Conservation (phyloP, 176 grass and related monocot species). For the Ampelocalamus luodianensis region DNA sequence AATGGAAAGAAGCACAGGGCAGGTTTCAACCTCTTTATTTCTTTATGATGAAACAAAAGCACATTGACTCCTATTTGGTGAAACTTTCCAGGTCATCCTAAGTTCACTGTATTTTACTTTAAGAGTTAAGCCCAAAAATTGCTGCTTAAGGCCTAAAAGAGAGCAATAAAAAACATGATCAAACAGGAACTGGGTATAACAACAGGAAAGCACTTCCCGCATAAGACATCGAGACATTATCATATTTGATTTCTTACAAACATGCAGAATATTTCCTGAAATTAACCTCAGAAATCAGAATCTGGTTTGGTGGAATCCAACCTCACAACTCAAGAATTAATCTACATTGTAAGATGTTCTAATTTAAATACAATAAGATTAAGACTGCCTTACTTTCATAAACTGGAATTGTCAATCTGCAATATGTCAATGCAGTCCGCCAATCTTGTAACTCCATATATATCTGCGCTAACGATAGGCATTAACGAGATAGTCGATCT, state of each 20-base stretch:
- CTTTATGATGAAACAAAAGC: not conserved
- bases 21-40: too few species aligned
- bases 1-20: not conserved
- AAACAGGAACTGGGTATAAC: slow-evolving; percentile 16
- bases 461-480: slow-evolving; percentile 58
- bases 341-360: slow-evolving; percentile 20
- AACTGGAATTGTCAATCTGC: slow-evolving; percentile 82
- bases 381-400: slow-evolving; percentile 73
- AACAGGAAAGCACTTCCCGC: not conserved
- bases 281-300: slow-evolving; percentile 8
- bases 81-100: not conserved
- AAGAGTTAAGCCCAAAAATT: not conserved
- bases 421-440: slow-evolving; percentile 72
- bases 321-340: slow-evolving; percentile 18
- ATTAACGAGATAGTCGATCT: slow-evolving; percentile 2
- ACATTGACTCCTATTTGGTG: not conserved
- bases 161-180: not conserved
- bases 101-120: not conserved
- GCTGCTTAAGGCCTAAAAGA: slow-evolving; percentile 5
- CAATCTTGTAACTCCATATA: slow-evolving; percentile 87
- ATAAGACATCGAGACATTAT: slow-evolving; percentile 15
- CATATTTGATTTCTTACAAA: slow-evolving; percentile 25
- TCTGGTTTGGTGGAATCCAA: slow-evolving; percentile 3
- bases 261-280: not conserved
- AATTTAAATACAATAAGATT: slow-evolving; percentile 29